These are phyloP conservation scores for Acarospora socialis DNA, from an alignment of 2,329 filamentous ascomycete genomes.

Conservation along the genomic window DNA sequence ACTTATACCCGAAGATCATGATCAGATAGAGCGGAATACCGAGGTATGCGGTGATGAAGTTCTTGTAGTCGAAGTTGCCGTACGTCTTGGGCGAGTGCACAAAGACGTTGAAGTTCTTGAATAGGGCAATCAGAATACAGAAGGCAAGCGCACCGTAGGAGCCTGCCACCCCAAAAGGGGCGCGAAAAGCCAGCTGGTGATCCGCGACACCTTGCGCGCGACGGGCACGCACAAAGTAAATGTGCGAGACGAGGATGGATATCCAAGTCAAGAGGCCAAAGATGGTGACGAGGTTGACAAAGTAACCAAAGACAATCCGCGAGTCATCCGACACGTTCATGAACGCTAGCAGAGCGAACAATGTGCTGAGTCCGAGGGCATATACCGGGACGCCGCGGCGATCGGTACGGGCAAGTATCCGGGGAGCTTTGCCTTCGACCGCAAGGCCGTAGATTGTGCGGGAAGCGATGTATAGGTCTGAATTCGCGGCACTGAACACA, in stretches of 20 bases:
- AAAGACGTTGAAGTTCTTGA: slow-evolving; percentile 73
- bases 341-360: slow-evolving; percentile 54
- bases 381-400: slow-evolving; percentile 55
- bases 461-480: slow-evolving; percentile 61
- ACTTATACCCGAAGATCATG: slow-evolving; percentile 55
- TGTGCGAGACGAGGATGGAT: slow-evolving; percentile 53
- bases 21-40: slow-evolving; percentile 62
- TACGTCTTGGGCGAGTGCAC: slow-evolving; percentile 30
- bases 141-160: slow-evolving; percentile 54
- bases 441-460: slow-evolving; percentile 61
- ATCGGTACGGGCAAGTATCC: slow-evolving; percentile 58
- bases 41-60: slow-evolving; percentile 63
- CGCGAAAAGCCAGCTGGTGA: slow-evolving; percentile 45
- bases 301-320: slow-evolving; percentile 46
- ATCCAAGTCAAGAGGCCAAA: slow-evolving; percentile 55
- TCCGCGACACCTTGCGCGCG: slow-evolving; percentile 45
- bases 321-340: slow-evolving; percentile 48
- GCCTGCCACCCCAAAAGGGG: slow-evolving; percentile 57
- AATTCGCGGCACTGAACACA: slow-evolving; percentile 65
- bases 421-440: slow-evolving; percentile 57
- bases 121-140: slow-evolving; percentile 59
- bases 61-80: slow-evolving; percentile 54
- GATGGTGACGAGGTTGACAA: slow-evolving; percentile 54
- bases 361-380: slow-evolving; percentile 45
- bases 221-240: slow-evolving; percentile 50